Percentiles rank a stretch among this genome's conserved stretches.
Conservation (phyloP, 169 alveolate species). For the Prorocentrum cordatum region DNA sequence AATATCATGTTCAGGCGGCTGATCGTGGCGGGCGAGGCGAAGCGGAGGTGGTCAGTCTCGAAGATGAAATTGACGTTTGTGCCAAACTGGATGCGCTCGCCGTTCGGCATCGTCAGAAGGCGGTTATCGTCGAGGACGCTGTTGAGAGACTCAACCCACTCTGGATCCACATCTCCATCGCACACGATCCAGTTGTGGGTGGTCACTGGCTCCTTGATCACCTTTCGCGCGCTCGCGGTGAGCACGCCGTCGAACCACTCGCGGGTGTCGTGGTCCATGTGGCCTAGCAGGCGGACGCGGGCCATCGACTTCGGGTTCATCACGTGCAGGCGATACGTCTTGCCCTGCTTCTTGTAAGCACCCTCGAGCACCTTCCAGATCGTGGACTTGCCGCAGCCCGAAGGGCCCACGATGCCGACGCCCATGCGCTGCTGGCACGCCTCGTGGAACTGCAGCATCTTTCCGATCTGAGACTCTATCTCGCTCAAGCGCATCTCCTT, state of each 20-base stretch:
- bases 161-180: conserved; percentile 96
- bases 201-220: conserved; percentile 69
- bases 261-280: conserved; percentile 88
- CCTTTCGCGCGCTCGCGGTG: conserved; percentile 84
- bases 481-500: conserved; percentile 77
- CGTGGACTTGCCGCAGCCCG: conserved; percentile 90
- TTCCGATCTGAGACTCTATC: conserved; percentile 80
- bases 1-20: conserved; percentile 86
- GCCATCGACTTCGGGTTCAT: conserved; percentile 92
- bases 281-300: conserved; percentile 84
- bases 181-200: conserved; percentile 86
- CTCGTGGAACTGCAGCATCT: conserved; percentile 87
- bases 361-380: conserved; percentile 84
- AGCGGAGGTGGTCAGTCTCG: conserved; percentile 81
- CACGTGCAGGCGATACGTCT: conserved; percentile 20
- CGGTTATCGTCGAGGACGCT: conserved; percentile 97
- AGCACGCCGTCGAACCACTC: conserved; percentile 91
- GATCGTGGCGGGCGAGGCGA: conserved; percentile 94
- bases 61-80: conserved; percentile 78
- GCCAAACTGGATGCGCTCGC: conserved; percentile 88
- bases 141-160: conserved; percentile 93
- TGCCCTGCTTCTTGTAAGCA: conserved; percentile 69
- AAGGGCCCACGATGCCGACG: conserved; percentile 89
- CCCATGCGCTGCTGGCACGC: conserved; percentile 92
- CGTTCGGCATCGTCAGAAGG: conserved; percentile 93